Percentiles rank a stretch among this genome's conserved stretches.
phyloP scores from a whole-genome alignment of 352 stramenopile genomes.

The Aphanomyces invadans region DNA sequence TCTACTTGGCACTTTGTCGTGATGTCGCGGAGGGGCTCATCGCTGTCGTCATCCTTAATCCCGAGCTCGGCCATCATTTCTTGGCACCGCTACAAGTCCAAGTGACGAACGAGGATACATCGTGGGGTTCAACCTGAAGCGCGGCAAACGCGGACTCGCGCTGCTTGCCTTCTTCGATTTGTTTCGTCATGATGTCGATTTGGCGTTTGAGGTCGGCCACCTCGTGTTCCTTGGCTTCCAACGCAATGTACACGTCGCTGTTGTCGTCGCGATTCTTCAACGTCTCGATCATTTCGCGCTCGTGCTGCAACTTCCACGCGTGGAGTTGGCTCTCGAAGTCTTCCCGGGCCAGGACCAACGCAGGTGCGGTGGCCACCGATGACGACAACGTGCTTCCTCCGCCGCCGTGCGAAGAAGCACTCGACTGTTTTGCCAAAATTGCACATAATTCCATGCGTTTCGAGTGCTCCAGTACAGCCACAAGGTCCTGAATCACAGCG shows the following conservation, averaged over 20 bases:
- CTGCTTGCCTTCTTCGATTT: constrained; percentile 37
- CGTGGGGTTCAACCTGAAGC: constrained; percentile 37
- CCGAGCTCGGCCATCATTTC: constrained; percentile 42
- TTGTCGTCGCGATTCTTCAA: constrained; percentile 32
- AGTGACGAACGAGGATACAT: neutral
- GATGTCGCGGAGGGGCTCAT: constrained; percentile 29
- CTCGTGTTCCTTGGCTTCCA: constrained; percentile 1
- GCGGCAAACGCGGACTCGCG: constrained; percentile 52
- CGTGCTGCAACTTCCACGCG: constrained; percentile 11
- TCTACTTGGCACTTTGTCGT: constrained; percentile 37
- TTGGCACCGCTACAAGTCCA: constrained; percentile 59
- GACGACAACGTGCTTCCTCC: too few relatives aligned
- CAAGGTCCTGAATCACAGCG: constrained; percentile 13
- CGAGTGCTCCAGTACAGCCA: constrained; percentile 10
- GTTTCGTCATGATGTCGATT: constrained; percentile 32
- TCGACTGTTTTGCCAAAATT: neutral
- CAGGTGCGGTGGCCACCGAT: neutral
- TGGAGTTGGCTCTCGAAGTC: constrained; percentile 22
- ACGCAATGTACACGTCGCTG: constrained; percentile 11
- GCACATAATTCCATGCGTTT: constrained; percentile 18
- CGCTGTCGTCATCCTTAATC: constrained; percentile 27
- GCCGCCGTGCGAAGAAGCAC: too few relatives aligned
- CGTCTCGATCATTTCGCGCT: constrained; percentile 37
- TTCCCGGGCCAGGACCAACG: neutral
- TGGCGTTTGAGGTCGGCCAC: constrained; percentile 18